These are phyloP conservation scores for Xylaria polymorpha DNA, from an alignment of 2,329 filamentous ascomycete genomes.

Conservation along the genomic window DNA sequence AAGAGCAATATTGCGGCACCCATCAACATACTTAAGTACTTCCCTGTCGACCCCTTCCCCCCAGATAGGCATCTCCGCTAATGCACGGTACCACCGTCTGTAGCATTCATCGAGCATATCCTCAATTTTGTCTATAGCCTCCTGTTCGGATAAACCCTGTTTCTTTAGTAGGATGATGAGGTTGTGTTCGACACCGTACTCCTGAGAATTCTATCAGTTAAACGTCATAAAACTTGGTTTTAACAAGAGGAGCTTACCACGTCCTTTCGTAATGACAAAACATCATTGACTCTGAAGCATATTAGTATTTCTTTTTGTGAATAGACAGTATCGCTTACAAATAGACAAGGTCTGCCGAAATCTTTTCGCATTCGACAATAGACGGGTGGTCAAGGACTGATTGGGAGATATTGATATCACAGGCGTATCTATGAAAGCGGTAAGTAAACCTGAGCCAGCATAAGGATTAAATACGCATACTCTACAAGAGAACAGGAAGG, in stretches of 20 bases:
- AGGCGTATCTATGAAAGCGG: conserved; percentile 3
- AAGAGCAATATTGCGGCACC: conserved; percentile 41
- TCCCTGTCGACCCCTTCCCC: conserved; percentile 43
- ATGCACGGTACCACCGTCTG: conserved; percentile 42
- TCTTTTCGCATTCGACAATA: conserved; percentile 35
- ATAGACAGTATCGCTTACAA: conserved; percentile 33
- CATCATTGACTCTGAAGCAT: conserved; percentile 38
- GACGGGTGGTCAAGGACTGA: conserved; percentile 39
- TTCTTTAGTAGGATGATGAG: conserved; percentile 39
- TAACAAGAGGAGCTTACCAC: conserved; percentile 25
- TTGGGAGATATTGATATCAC: conserved; percentile 38
- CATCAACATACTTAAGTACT: conserved; percentile 42
- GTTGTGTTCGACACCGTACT: conserved; percentile 40
- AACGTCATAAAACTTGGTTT: neutral
- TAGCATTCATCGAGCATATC: conserved; percentile 44
- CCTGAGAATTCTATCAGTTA: conserved; percentile 9
- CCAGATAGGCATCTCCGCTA: conserved; percentile 43
- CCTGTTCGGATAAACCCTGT: conserved; percentile 40
- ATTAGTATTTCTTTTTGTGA: neutral
- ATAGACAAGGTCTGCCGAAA: conserved; percentile 40
- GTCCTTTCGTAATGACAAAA: conserved; percentile 42
- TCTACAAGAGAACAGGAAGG: conserved; percentile 41
- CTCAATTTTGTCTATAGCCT: conserved; percentile 42
- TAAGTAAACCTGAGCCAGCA: neutral
- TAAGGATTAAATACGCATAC: conserved; percentile 26